Base-by-base conservation (phyloP, 208 protist species). In the Acanthamoeba castellanii region DNA sequence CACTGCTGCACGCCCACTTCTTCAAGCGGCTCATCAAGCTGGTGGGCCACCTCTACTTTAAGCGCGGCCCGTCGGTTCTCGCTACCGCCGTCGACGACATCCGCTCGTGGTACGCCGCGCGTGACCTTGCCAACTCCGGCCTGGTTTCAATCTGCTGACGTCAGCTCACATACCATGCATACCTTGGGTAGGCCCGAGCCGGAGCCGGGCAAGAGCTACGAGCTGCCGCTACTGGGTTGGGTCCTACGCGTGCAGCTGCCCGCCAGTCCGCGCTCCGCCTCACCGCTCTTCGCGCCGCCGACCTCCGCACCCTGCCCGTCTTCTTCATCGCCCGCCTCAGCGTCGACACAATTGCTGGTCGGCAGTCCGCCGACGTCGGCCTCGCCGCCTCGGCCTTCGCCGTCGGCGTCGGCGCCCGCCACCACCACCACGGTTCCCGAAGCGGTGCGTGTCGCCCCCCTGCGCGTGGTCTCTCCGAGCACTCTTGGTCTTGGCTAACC, bases 21-120 rank as follows among this genome's bases (percentile, higher is more conserved):
- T 88, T 88, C 81, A 88, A 88, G 81, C 45, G 81, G 30, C 32
- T 88, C 20, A 64, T 88, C 45, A 88, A 88, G 81, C 52, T 88
- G 20, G 50, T 88, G 8, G 81, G 81, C n/a, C 47, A 47, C 52
- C 81, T 88, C 81, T 88, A 88, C 81, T 88, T 88, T 50, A 88
- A 61, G 81, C 81, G 50, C 34, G 81, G 81, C 6, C 81, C 81
- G 3, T 57, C 42, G 5, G 81, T 88, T 0, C 81, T 88, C 20
- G 30, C 45, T 9, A 13, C 81, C 20, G 81, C 81, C 30, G 81
- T 45, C 20, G 11, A 16, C 9, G 81, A 88, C 52, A 88, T 88
- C 50, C 81, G 42, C 27, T n/a, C 50, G 7, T 88, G 81, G 81
- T 88, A 88, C 32, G n/a, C 6, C 70, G 8, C 70, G n/a, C 34